Percentiles rank a stretch among this genome's conserved stretches.
Evolutionary conservation across 306 rosid species (phyloP).

Genomic region (Carpinus fangiana): DNA sequence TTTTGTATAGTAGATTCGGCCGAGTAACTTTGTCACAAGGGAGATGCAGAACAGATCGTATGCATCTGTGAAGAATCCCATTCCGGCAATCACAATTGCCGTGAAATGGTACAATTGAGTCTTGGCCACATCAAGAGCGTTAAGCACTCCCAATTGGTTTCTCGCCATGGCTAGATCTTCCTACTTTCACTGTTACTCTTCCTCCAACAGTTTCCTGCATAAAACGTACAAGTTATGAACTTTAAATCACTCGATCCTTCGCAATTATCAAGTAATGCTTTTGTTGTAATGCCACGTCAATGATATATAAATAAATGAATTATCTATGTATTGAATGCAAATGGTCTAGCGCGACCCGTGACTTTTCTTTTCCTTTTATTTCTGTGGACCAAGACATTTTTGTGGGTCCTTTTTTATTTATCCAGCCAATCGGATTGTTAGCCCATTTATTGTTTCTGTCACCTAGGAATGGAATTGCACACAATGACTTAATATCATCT

Average conservation of each 20-base stretch:
- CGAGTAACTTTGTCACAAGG: constrained; percentile 15
- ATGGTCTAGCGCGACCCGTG: neutral
- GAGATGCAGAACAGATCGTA: constrained; percentile 23
- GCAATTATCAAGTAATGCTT: neutral
- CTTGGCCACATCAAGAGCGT: constrained; percentile 3
- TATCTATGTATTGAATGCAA: too few species aligned
- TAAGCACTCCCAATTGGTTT: neutral
- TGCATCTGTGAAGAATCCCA: constrained; percentile 24
- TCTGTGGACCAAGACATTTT: neutral
- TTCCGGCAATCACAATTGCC: constrained; percentile 12
- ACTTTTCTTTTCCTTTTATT: neutral
- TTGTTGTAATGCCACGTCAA: too few species aligned
- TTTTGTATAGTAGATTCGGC: constrained; percentile 10
- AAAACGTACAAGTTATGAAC: neutral
- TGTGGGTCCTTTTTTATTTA: neutral
- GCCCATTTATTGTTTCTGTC: neutral
- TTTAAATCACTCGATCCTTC: neutral
- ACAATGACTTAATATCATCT: too few species aligned
- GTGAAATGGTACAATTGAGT: constrained; percentile 11
- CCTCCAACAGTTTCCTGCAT: neutral
- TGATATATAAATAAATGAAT: too few species aligned
- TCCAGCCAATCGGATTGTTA: neutral
- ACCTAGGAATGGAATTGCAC: neutral
- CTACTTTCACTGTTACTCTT: neutral
- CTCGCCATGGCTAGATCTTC: neutral